phyloP scores from a whole-genome alignment of 345 rosid genomes.

The Arabis hirsuta region DNA sequence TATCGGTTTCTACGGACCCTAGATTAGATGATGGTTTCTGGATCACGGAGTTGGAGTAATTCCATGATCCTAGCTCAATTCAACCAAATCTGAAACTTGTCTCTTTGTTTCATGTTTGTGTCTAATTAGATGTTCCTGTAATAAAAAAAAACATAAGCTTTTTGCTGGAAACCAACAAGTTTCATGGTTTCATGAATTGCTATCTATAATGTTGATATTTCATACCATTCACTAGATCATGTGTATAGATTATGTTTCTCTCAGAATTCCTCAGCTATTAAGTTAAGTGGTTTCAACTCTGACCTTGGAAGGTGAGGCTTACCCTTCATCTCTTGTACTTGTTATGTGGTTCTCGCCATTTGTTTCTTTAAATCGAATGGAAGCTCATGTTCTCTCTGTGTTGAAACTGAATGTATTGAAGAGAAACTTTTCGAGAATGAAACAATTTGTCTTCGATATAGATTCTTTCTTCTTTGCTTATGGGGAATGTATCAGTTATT shows the following conservation, averaged over 20 bases:
- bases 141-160: background rate
- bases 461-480: background rate
- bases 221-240: no score
- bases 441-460: background rate
- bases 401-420: background rate
- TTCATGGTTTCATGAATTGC: no score
- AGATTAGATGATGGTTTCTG: constrained; percentile 24
- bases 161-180: no score
- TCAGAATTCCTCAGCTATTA: no score
- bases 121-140: background rate
- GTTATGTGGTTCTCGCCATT: background rate
- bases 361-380: background rate
- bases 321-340: no score
- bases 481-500: background rate
- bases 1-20: background rate
- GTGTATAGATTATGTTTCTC: no score
- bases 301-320: no score
- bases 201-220: no score
- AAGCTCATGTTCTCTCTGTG: background rate
- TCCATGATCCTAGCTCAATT: background rate
- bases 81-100: background rate
- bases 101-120: background rate
- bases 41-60: background rate
- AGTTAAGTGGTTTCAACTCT: no score
- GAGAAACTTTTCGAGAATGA: background rate